Conservation (phyloP, 495 filamentous ascomycete species). For the Aspergillus leporis region DNA sequence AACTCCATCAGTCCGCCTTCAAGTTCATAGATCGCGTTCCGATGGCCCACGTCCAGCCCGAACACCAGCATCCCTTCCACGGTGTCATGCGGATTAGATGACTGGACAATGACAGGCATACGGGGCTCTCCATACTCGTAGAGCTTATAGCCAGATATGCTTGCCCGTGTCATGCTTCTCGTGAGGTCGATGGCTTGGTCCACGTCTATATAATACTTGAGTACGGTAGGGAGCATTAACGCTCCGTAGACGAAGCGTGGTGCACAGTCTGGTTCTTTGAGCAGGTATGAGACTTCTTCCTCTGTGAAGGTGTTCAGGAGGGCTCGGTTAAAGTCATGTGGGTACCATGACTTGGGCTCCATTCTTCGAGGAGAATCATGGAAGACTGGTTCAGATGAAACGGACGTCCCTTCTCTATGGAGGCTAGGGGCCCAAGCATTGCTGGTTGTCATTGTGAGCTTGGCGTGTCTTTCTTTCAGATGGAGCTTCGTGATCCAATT, state of each 20-base stretch:
- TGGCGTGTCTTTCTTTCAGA: neutral
- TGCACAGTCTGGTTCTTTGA: conserved; percentile 16
- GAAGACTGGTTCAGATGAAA: neutral
- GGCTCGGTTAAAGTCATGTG: conserved; percentile 21
- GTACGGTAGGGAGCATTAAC: conserved; percentile 31
- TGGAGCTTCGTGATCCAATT: neutral
- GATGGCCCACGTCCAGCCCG: conserved; percentile 24
- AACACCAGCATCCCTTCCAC: conserved; percentile 35
- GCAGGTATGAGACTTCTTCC: conserved; percentile 14
- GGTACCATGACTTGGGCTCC: conserved; percentile 21
- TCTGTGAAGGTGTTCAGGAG: conserved; percentile 19
- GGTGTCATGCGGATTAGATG: conserved; percentile 11
- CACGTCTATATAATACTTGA: conserved; percentile 25
- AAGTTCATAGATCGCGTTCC: conserved; percentile 25
- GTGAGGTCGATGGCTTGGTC: conserved; percentile 18
- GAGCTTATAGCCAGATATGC: conserved; percentile 25
- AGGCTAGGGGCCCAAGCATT: neutral
- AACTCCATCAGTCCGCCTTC: conserved; percentile 25
- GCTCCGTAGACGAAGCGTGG: conserved; percentile 30
- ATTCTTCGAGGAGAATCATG: conserved; percentile 8
- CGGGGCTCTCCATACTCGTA: conserved; percentile 13
- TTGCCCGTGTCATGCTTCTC: conserved; percentile 27
- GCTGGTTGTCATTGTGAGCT: neutral
- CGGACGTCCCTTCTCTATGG: neutral
- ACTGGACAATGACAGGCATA: conserved; percentile 23